Evolutionary conservation across 1,284 basidiomycete genomes (phyloP).

Genomic region (Rhizoctonia solani): DNA sequence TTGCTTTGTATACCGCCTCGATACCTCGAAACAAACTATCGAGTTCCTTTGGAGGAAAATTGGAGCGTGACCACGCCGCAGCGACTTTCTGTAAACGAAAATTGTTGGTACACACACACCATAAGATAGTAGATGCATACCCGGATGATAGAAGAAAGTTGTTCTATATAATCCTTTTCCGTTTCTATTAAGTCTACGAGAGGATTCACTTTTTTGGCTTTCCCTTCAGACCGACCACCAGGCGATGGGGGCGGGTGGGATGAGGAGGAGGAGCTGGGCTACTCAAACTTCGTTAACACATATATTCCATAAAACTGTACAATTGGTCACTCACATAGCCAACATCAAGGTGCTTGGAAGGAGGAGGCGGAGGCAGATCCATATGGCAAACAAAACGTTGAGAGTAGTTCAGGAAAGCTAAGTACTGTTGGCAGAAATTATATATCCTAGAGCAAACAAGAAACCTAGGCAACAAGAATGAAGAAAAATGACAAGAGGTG

Average conservation of each 20-base stretch:
- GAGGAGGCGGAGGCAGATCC: conserved; percentile 45
- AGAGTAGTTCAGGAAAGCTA: too few species aligned
- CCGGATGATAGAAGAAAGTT: conserved; percentile 87
- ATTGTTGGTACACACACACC: conserved; percentile 38
- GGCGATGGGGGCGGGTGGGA: conserved; percentile 27
- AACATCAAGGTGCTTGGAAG: conserved; percentile 38
- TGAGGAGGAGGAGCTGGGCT: conserved; percentile 3
- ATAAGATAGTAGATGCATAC: conserved; percentile 55
- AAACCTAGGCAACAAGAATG: background rate
- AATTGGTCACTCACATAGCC: background rate
- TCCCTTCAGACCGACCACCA: conserved; percentile 1
- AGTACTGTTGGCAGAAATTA: too few species aligned
- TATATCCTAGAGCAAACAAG: background rate
- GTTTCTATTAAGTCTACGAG: conserved; percentile 92
- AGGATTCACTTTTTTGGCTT: conserved; percentile 59
- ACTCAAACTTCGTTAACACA: background rate
- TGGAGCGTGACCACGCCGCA: conserved; percentile 92
- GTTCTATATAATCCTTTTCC: conserved; percentile 91
- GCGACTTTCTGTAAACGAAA: conserved; percentile 77
- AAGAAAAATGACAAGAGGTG: background rate
- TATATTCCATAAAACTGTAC: background rate
- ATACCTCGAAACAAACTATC: conserved; percentile 94
- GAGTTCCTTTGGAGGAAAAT: conserved; percentile 89
- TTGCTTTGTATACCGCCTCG: conserved; percentile 90
- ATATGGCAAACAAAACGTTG: too few species aligned